Conservation (phyloP, 2,329 filamentous ascomycete species). For the Colletotrichum sp. region DNA sequence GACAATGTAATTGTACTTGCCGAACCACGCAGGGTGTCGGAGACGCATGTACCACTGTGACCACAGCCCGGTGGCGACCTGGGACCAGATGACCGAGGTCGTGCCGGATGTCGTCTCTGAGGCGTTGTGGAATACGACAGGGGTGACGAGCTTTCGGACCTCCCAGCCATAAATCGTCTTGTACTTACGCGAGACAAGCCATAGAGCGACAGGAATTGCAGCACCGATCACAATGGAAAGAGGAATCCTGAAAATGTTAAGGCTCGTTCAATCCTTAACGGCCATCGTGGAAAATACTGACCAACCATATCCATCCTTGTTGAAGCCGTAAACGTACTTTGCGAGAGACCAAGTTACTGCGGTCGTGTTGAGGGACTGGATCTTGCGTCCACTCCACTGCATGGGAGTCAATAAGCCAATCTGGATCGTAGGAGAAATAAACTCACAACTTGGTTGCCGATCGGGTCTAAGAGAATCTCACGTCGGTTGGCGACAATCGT, state of each 20-base stretch:
- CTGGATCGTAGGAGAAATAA: too few species aligned
- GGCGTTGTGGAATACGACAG: slow-evolving; percentile 20
- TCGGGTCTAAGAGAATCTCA: slow-evolving; percentile 36
- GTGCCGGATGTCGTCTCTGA: slow-evolving; percentile 19
- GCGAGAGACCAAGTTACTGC: slow-evolving; percentile 31
- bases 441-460: slow-evolving; percentile 18
- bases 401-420: too few species aligned
- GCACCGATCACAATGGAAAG: slow-evolving; percentile 42
- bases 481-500: slow-evolving; percentile 48
- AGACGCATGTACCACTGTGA: slow-evolving; percentile 32
- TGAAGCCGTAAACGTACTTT: slow-evolving; percentile 24
- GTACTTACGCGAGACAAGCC: slow-evolving; percentile 11
- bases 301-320: slow-evolving; percentile 12
- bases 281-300: not conserved
- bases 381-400: slow-evolving; percentile 49
- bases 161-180: slow-evolving; percentile 19
- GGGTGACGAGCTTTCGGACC: slow-evolving; percentile 9
- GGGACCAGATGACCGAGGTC: slow-evolving; percentile 17
- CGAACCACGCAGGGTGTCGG: slow-evolving; percentile 27
- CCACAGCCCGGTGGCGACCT: slow-evolving; percentile 37
- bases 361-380: slow-evolving; percentile 50
- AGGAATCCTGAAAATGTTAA: slow-evolving; percentile 38
- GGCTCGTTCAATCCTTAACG: slow-evolving; percentile 21
- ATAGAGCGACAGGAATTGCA: not conserved
- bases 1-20: slow-evolving; percentile 30